phyloP scores from a whole-genome alignment of 208 protist genomes.

The Trypanosoma melophagium region DNA sequence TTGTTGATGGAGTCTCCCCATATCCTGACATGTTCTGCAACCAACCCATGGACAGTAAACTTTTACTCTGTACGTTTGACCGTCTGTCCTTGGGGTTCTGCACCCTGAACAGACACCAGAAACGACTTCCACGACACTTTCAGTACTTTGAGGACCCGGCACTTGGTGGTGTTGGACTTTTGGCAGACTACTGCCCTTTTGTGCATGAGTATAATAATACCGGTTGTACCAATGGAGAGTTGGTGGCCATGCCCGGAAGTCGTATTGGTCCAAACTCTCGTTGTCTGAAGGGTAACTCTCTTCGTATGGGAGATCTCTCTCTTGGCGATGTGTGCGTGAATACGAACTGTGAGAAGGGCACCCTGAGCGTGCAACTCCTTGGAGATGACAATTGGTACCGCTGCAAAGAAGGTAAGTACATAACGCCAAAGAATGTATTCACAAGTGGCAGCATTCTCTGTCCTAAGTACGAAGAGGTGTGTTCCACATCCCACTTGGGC shows the following conservation, averaged over 20 bases:
- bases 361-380: conserved; percentile 2
- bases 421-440: conserved; percentile 4
- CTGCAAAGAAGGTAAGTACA: background rate
- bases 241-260: conserved; percentile 23
- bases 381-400: conserved; percentile 19
- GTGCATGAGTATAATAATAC: conserved; percentile 19
- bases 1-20: conserved; percentile 33
- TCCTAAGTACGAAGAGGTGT: background rate
- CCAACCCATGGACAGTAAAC: background rate
- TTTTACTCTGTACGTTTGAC: conserved; percentile 33
- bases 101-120: background rate
- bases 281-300: conserved; percentile 22
- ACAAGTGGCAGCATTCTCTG: background rate
- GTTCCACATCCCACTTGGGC: background rate
- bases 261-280: conserved; percentile 17
- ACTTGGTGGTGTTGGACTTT: conserved; percentile 6
- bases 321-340: conserved; percentile 42
- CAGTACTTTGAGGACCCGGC: conserved; percentile 37
- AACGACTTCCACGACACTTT: conserved; percentile 25
- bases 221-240: conserved; percentile 21
- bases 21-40: conserved; percentile 59
- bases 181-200: conserved; percentile 56
- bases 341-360: background rate
- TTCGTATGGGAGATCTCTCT: background rate
- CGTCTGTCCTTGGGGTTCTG: conserved; percentile 33